These are phyloP conservation scores for Pinus albicaulis DNA, from an alignment of 75 land plant species.

Conservation along the genomic window DNA sequence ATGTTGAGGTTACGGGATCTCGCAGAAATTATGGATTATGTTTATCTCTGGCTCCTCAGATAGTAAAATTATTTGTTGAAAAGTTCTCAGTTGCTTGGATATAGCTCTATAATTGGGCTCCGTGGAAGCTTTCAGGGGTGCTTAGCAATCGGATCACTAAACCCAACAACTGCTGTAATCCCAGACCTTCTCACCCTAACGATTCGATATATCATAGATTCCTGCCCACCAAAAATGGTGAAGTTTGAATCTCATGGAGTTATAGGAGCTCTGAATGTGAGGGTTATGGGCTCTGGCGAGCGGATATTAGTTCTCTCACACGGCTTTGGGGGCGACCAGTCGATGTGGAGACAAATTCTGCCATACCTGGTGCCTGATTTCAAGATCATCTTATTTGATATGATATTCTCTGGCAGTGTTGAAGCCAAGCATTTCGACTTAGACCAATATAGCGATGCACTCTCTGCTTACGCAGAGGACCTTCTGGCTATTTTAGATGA, in stretches of 20 bases:
- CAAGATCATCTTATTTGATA: slow-evolving; percentile 19
- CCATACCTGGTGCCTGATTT: slow-evolving; percentile 31
- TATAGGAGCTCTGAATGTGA: slow-evolving; percentile 8
- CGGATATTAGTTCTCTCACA: slow-evolving; percentile 20
- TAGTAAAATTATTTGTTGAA: too few relatives aligned
- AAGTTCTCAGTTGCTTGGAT: neutral
- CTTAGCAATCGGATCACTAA: too few relatives aligned
- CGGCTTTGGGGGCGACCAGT: slow-evolving; percentile 36
- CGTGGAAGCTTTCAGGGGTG: too few relatives aligned
- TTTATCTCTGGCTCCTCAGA: too few relatives aligned
- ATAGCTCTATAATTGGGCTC: too few relatives aligned
- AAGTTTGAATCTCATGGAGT: too few relatives aligned
- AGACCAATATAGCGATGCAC: slow-evolving; percentile 10
- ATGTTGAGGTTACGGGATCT: too few relatives aligned
- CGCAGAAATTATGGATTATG: neutral
- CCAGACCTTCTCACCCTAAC: too few relatives aligned
- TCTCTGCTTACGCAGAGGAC: slow-evolving; percentile 42
- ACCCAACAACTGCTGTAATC: too few relatives aligned
- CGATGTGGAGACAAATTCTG: slow-evolving; percentile 23
- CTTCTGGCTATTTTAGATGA: slow-evolving; percentile 24
- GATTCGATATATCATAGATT: too few relatives aligned
- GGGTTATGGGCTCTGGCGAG: slow-evolving; percentile 20
- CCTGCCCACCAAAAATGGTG: too few relatives aligned
- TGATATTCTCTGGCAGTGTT: slow-evolving; percentile 24
- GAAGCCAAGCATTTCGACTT: neutral